Evolutionary conservation across 202 grass and related monocot species (phyloP).

Genomic region (Musa balbisiana): DNA sequence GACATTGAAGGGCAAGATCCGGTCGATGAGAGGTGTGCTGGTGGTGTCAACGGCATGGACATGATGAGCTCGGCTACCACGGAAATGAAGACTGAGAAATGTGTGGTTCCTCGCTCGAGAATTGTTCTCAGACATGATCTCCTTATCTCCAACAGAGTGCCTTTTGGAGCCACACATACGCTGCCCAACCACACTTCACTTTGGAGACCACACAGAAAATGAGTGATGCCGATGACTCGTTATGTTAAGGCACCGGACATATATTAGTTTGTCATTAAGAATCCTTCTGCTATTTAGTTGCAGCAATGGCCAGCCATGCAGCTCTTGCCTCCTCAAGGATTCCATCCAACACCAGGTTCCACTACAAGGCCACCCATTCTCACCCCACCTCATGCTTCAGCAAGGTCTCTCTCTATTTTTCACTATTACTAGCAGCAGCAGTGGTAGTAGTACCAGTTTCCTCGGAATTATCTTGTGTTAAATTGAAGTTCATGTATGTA

Average conservation of each 20-base stretch:
- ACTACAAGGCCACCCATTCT: constrained; percentile 36
- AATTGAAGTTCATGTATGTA: constrained; percentile 1
- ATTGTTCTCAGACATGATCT: constrained; percentile 16
- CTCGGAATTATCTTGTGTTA: neutral
- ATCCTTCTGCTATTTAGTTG: constrained; percentile 16
- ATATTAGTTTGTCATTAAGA: constrained; percentile 8
- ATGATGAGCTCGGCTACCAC: too few relatives aligned
- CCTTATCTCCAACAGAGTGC: constrained; percentile 24
- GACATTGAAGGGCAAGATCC: too few relatives aligned
- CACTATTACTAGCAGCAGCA: neutral
- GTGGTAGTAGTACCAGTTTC: neutral
- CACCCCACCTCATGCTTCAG: constrained; percentile 4
- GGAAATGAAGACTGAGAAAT: constrained; percentile 2
- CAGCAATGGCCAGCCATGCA: constrained; percentile 63
- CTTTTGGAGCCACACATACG: constrained; percentile 18
- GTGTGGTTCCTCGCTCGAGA: constrained; percentile 14
- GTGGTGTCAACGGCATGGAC: too few relatives aligned
- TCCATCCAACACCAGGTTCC: constrained; percentile 37
- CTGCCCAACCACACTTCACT: neutral
- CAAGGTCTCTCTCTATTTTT: constrained; percentile 3
- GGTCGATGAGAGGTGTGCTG: too few relatives aligned
- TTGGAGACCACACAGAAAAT: constrained; percentile 28
- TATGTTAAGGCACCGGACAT: constrained; percentile 5
- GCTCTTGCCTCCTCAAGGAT: constrained; percentile 62
- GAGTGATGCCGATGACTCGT: constrained; percentile 31